Percentiles rank a stretch among this genome's conserved stretches.
Evolutionary conservation across 169 alveolate genomes (phyloP).

Genomic region (Neospora caninum): DNA sequence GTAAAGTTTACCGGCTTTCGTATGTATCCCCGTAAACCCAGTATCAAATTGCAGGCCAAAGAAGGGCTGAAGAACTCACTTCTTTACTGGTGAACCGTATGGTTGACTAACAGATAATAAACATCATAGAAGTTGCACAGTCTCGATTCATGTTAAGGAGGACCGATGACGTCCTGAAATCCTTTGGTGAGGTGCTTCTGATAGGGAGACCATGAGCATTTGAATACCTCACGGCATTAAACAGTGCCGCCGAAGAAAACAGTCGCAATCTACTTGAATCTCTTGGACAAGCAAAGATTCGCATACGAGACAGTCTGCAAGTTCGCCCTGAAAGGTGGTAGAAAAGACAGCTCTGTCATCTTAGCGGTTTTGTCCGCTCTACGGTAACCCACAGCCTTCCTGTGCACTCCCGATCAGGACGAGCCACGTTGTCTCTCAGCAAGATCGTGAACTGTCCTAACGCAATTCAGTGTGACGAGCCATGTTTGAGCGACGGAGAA

Average conservation of each 20-base stretch:
- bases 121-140: neutral
- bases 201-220: neutral
- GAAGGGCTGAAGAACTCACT: constrained; percentile 52
- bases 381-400: neutral
- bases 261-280: constrained; percentile 34
- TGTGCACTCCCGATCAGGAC: neutral
- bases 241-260: constrained; percentile 53
- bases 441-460: constrained; percentile 11
- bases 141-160: constrained; percentile 51
- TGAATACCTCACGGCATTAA: neutral
- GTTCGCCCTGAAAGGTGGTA: neutral
- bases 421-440: neutral
- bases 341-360: neutral
- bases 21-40: neutral
- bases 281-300: neutral
- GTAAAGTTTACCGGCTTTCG: neutral
- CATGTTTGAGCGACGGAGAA: neutral
- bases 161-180: constrained; percentile 26
- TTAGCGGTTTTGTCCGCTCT: constrained; percentile 19
- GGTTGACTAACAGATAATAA: neutral
- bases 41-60: neutral
- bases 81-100: constrained; percentile 6
- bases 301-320: constrained; percentile 44
- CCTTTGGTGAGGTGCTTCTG: constrained; percentile 16
- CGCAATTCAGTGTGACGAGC: neutral